Evolutionary conservation across 495 filamentous ascomycete species (phyloP), one percentile per base, ranked within the genome.

Genomic region (Talaromyces thailandensis): DNA sequence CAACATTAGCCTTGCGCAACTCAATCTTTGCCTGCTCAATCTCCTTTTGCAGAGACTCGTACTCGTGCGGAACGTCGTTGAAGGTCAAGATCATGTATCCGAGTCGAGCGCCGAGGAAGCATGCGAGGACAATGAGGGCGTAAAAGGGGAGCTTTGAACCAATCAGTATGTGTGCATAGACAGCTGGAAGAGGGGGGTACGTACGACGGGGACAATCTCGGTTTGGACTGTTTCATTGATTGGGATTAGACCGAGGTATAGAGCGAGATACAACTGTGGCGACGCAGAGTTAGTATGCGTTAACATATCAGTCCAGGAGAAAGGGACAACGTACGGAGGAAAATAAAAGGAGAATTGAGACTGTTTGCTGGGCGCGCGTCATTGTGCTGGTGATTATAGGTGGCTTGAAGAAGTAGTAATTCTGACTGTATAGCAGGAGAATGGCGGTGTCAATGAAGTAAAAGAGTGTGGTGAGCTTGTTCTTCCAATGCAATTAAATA

Each of bases 81-180:
- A 98, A 98, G 40, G 92, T 96, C 67, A 96, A 80, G 65, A 98
- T 89, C 43, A 93, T 93, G 79, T 86, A 85, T 58, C 94, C 94
- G 28, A 98, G 84, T 64, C 91, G 91, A 79, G 88, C 91, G 58
- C 98, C 86, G 6, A 98, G 86, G 77, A 92, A 97, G 51, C 93
- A 88, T 75, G 92, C 94, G 74, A 98, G 94, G 56, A 87, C 86
- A 65, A 98, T 92, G 64, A 98, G 78, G 28, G 83, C 85, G 87
- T 92, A 98, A 79, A 97, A 90, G 26, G 94, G 94, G 28, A 98
- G 80, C 92, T 96, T n/a, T n/a, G n/a, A 55, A 6, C n/a, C 21
- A 55, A 26, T 25, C 23, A 55, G 51, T 55, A 28, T 26, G 12
- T 18, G 63, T 37, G 40, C 56, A 37, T 11, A 45, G 56, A 67